Percentiles rank a stretch among this genome's conserved stretches.
phyloP scores from a whole-genome alignment of 2,329 filamentous ascomycete species.

The Rhynchosporium secalis region DNA sequence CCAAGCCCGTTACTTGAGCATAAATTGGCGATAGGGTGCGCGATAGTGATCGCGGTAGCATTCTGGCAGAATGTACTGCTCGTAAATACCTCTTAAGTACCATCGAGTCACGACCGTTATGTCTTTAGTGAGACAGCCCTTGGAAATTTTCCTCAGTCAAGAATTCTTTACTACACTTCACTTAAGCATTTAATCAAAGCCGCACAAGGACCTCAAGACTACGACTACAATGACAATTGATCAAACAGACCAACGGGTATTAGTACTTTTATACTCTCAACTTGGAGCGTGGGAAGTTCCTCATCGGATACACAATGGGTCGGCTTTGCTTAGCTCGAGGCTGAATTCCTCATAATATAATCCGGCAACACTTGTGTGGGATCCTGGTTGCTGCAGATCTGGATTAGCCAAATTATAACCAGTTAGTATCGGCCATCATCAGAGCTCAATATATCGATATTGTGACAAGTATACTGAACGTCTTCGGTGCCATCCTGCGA shows the following conservation, averaged over 20 bases:
- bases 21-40: slow-evolving; percentile 1
- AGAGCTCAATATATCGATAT: slow-evolving; percentile 4
- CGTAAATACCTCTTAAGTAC: neutral
- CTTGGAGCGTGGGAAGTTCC: too few relatives aligned
- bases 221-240: too few relatives aligned
- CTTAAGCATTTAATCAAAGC: too few relatives aligned
- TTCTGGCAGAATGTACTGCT: slow-evolving; percentile 17
- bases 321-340: neutral
- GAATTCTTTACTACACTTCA: too few relatives aligned
- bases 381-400: slow-evolving; percentile 7
- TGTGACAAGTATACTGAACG: neutral
- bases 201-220: too few relatives aligned
- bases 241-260: too few relatives aligned
- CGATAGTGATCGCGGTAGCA: neutral
- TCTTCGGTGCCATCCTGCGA: neutral
- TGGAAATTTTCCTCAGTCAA: too few relatives aligned
- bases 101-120: neutral
- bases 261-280: too few relatives aligned
- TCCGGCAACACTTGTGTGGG: slow-evolving; percentile 8
- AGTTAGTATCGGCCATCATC: neutral
- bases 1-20: slow-evolving; percentile 7
- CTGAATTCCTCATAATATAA: slow-evolving; percentile 15
- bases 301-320: too few relatives aligned
- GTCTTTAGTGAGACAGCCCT: too few relatives aligned
- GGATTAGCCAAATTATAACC: neutral